These are phyloP conservation scores for Pichia rugopelliculosa DNA, from an alignment of 805 yeast genomes.

Conservation along the genomic window DNA sequence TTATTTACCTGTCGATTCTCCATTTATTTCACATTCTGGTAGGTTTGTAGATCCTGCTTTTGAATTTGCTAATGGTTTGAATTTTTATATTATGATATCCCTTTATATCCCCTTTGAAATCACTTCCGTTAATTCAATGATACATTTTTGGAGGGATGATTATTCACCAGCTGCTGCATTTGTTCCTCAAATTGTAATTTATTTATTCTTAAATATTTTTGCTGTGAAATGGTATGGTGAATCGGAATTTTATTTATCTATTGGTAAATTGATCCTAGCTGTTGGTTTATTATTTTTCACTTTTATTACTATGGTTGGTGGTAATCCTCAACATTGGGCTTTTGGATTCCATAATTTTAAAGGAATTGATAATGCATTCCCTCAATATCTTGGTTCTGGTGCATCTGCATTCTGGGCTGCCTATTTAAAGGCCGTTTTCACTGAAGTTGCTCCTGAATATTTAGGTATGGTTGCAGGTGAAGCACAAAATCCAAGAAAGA, in stretches of 20 bases:
- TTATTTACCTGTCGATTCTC: conserved; percentile 68
- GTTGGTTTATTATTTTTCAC: conserved; percentile 71
- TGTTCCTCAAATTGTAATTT: conserved; percentile 55
- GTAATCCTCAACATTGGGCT: conserved; percentile 59
- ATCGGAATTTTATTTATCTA: conserved; percentile 69
- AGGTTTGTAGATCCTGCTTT: conserved; percentile 70
- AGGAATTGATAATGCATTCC: conserved; percentile 36
- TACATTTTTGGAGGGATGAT: conserved; percentile 76
- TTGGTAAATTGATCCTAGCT: conserved; percentile 67
- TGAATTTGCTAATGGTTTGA: conserved; percentile 73
- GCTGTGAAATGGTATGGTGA: conserved; percentile 78
- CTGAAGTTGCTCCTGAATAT: conserved; percentile 78
- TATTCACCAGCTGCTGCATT: conserved; percentile 67
- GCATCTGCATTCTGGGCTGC: conserved; percentile 63
- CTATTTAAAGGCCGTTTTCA: conserved; percentile 63
- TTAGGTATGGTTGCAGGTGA: conserved; percentile 84
- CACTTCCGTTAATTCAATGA: conserved; percentile 68
- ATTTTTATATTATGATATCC: conserved; percentile 69
- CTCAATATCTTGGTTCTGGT: conserved; percentile 48
- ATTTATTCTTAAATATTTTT: conserved; percentile 57
- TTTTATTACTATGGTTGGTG: conserved; percentile 79
- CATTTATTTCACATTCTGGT: conserved; percentile 68
- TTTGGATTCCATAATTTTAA: conserved; percentile 25
- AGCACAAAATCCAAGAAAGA: conserved; percentile 49
- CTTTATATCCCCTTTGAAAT: conserved; percentile 79